Conservation (phyloP, 305 asterid species). For the Rubia peregrina region DNA sequence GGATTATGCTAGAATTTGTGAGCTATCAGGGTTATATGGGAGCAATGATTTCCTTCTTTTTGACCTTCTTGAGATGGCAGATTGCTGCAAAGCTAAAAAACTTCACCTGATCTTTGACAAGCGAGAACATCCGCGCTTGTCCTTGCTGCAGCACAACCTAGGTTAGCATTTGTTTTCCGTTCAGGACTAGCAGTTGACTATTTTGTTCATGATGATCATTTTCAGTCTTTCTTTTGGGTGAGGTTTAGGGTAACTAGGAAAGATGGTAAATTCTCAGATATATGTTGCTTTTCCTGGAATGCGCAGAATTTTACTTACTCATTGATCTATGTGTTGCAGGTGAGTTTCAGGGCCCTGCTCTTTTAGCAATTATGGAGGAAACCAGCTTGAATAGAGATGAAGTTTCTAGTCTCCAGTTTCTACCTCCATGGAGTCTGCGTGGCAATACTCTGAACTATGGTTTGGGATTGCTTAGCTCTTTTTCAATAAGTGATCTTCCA, state of each 20-base stretch:
- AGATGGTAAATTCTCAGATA: neutral
- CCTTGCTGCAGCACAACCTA: conserved; percentile 90
- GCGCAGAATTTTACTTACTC: conserved; percentile 8
- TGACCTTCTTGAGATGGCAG: conserved; percentile 94
- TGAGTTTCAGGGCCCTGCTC: conserved; percentile 97
- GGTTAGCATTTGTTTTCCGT: conserved; percentile 36
- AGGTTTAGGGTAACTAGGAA: neutral
- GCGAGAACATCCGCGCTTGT: conserved; percentile 87
- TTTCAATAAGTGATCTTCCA: conserved; percentile 74
- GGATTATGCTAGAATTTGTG: conserved; percentile 76
- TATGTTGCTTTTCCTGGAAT: neutral
- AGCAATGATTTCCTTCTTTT: conserved; percentile 66
- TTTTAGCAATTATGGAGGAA: conserved; percentile 80
- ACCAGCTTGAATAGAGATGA: conserved; percentile 88
- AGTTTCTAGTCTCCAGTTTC: conserved; percentile 80
- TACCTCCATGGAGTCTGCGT: conserved; percentile 92
- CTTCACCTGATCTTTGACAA: conserved; percentile 88
- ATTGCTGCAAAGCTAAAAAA: conserved; percentile 89
- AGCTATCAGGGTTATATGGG: conserved; percentile 71
- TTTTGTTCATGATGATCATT: neutral
- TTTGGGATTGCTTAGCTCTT: conserved; percentile 87
- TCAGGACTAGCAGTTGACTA: neutral
- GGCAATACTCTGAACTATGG: conserved; percentile 88
- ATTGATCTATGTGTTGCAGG: conserved; percentile 47
- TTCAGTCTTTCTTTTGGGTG: neutral